Conservation (phyloP, 129 eudicot species). For the Chrysanthemum makinoi region DNA sequence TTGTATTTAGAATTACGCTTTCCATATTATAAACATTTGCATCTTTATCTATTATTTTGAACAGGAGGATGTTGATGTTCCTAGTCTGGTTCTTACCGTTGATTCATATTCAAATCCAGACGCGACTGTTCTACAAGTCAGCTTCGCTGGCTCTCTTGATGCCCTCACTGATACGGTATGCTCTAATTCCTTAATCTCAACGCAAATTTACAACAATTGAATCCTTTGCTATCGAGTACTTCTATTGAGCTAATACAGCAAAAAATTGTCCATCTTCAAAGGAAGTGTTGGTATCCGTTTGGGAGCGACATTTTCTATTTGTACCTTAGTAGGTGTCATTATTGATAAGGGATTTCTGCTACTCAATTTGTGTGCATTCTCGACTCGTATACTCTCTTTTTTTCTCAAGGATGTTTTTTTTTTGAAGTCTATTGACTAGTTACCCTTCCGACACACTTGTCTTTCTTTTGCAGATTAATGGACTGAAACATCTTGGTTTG, state of each 20-base stretch:
- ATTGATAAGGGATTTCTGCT: no score
- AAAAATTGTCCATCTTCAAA: no score
- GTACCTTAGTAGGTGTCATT: no score
- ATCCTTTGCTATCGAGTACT: no score
- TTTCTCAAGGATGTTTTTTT: neutral
- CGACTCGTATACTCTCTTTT: no score
- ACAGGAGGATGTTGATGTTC: neutral
- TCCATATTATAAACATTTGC: neutral
- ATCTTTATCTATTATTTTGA: neutral
- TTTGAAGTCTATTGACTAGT: neutral
- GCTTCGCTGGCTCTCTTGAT: neutral
- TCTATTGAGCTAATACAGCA: no score
- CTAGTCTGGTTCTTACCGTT: neutral
- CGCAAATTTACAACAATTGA: no score
- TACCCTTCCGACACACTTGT: neutral
- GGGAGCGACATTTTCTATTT: no score
- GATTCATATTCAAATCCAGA: neutral
- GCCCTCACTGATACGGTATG: neutral
- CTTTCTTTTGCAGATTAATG: neutral
- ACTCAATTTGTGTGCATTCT: no score
- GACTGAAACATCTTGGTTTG: neutral
- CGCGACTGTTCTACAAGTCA: neutral
- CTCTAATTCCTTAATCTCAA: no score
- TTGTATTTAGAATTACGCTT: neutral
- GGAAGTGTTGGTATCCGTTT: no score